phyloP scores from a whole-genome alignment of 495 filamentous ascomycete genomes.

The Xylaria flabelliformis region DNA sequence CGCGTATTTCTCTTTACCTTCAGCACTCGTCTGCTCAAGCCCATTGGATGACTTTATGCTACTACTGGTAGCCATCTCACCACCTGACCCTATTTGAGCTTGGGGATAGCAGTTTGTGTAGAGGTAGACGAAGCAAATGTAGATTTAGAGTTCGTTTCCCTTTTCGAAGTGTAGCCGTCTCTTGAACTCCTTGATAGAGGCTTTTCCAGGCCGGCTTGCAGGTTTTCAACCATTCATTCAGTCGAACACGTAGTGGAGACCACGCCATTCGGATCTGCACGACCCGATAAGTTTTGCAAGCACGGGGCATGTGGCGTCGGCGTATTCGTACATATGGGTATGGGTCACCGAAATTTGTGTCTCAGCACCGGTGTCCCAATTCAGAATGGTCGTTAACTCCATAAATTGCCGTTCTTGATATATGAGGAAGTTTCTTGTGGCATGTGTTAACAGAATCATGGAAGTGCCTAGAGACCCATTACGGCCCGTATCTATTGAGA shows the following conservation, averaged over 20 bases:
- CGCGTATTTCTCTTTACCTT: background rate
- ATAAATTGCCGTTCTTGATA: background rate
- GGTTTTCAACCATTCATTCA: background rate
- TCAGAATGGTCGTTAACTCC: background rate
- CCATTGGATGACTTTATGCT: background rate
- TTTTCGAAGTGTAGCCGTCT: background rate
- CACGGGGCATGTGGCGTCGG: conserved; percentile 20
- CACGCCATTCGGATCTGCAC: conserved; percentile 20
- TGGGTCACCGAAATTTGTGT: background rate
- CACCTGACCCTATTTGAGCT: background rate
- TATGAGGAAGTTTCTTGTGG: background rate
- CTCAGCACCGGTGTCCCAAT: background rate
- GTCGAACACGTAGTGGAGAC: background rate
- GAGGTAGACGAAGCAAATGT: background rate
- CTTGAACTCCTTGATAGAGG: background rate
- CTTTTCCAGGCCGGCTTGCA: background rate
- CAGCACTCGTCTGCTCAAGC: background rate
- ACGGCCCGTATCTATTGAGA: background rate
- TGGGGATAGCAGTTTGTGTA: background rate
- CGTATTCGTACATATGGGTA: background rate
- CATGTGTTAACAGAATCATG: background rate
- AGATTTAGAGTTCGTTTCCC: background rate
- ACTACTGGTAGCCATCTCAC: background rate
- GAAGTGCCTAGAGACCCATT: background rate
- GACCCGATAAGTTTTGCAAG: background rate